Base-by-base conservation (phyloP, 1,139 yeast species). In the Suhomyces bribrorum region DNA sequence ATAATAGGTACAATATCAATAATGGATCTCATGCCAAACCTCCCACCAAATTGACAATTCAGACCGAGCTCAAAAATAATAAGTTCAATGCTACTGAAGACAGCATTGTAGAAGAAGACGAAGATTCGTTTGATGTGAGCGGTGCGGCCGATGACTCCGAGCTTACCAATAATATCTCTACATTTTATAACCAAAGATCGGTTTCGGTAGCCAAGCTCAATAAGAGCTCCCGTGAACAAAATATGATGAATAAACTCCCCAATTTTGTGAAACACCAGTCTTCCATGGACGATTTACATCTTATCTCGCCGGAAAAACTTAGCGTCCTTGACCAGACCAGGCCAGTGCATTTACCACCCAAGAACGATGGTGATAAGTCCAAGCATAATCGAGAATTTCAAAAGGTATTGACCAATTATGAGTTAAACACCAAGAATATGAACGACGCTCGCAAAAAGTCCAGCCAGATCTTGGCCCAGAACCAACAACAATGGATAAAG, bases 311-410 rank as follows among this genome's bases (percentile, higher is more conserved):
- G 1, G 77, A 71, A 45, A 71, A 71, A 38, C 55, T 71, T 34
- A 61, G 54, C 32, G 52, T 54, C 11, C 49, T 71, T 15, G 76
- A 72, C 49, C 76, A 69, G 49, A 61, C 74, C 4, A 59, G 77
- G 38, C 77, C 77, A 14, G 70, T 70, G 26, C 65, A 72, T 45
- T 54, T 72, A 27, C 77, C 77, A 14, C 77, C 77, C 0, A 72
- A 72, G 44, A 50, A 58, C 12, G 44, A 46, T 3, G 43, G 43
- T 20, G 77, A 72, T 45, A 67, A 61, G 32, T 47, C 59, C 11
- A 69, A 64, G 45, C 77, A 72, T 45, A 63, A 64, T 42, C 61
- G 57, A 33, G 74, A 72, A 49, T 57, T 71, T 40, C 59, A 66
- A 35, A 61, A 55, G 44, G 64, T 65, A 16, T 44, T 71, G 25